These are phyloP conservation scores for Neurospora sp. DNA, from an alignment of 2,329 filamentous ascomycete genomes.

Conservation along the genomic window DNA sequence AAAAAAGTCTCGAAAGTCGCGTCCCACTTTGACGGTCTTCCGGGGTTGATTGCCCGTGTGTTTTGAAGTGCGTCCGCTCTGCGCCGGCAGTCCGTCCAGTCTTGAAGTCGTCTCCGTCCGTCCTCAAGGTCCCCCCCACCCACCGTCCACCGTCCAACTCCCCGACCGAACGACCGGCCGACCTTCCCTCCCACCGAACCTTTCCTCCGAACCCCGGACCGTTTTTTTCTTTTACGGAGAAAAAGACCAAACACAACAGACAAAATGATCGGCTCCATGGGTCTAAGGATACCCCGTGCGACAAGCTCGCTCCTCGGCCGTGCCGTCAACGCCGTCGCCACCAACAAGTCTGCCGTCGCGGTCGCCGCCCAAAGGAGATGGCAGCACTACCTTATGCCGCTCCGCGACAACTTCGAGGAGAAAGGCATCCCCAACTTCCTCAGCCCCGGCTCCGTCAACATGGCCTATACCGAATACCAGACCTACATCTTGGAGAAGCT, in stretches of 20 bases:
- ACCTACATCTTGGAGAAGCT: constrained; percentile 61
- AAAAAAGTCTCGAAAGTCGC: background rate
- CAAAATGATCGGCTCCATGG: constrained; percentile 1
- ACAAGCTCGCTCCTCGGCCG: constrained; percentile 11
- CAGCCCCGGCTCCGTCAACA: constrained; percentile 56
- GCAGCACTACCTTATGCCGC: constrained; percentile 21
- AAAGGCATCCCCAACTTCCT: constrained; percentile 58
- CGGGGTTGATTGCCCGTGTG: background rate
- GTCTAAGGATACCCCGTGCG: constrained; percentile 38
- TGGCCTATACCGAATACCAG: constrained; percentile 81
- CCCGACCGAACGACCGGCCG: background rate
- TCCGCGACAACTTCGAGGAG: constrained; percentile 24
- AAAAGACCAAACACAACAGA: background rate
- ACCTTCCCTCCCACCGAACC: background rate
- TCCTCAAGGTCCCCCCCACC: background rate
- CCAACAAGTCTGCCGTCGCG: constrained; percentile 4
- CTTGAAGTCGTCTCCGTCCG: background rate
- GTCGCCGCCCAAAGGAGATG: constrained; percentile 26
- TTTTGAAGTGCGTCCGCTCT: background rate
- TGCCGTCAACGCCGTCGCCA: constrained; percentile 1
- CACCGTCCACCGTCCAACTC: background rate
- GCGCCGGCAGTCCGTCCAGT: background rate
- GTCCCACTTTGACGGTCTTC: background rate
- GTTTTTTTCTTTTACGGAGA: background rate
- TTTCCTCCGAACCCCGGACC: background rate